Percentiles rank a stretch among this genome's conserved stretches.
phyloP scores from a whole-genome alignment of 2,329 filamentous ascomycete species.

The Botrytis pseudocinerea region DNA sequence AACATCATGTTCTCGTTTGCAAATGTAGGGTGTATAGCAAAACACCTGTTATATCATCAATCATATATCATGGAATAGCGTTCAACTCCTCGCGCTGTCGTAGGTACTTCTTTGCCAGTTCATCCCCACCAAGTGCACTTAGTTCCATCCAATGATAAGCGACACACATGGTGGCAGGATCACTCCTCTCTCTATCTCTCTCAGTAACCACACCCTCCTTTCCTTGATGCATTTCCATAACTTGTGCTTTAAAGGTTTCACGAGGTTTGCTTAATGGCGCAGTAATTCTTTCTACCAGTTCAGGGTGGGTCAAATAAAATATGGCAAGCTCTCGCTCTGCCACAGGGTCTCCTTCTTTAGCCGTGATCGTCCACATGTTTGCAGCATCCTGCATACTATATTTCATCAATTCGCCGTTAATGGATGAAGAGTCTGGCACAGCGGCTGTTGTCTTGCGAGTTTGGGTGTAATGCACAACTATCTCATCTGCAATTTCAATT shows the following conservation, averaged over 20 bases:
- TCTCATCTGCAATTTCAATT: constrained; percentile 67
- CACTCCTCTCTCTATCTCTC: constrained; percentile 64
- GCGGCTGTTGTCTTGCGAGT: constrained; percentile 50
- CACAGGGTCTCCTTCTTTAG: constrained; percentile 84
- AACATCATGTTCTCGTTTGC: constrained; percentile 12
- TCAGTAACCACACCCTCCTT: constrained; percentile 45
- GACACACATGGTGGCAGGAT: constrained; percentile 87
- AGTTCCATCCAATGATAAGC: constrained; percentile 98
- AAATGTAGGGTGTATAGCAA: constrained; percentile 6
- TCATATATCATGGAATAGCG: constrained; percentile 35
- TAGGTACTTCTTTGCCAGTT: constrained; percentile 79
- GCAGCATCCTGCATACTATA: constrained; percentile 79
- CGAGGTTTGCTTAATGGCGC: constrained; percentile 80
- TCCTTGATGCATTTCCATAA: constrained; percentile 69
- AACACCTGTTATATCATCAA: constrained; percentile 15
- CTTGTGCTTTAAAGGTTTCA: constrained; percentile 86
- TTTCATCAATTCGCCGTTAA: constrained; percentile 50
- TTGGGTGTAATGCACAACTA: constrained; percentile 67
- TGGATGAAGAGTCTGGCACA: constrained; percentile 39
- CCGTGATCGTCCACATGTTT: constrained; percentile 87
- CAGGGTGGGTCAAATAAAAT: constrained; percentile 89
- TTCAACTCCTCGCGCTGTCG: constrained; percentile 54
- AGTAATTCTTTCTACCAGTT: constrained; percentile 77
- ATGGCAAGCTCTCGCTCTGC: constrained; percentile 92
- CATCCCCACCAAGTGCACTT: constrained; percentile 81